A percentile compares a stretch with the other conserved stretches of the same genome.
Conservation (phyloP, 2,329 filamentous ascomycete genomes). For the Hyphodiscus sp. region DNA sequence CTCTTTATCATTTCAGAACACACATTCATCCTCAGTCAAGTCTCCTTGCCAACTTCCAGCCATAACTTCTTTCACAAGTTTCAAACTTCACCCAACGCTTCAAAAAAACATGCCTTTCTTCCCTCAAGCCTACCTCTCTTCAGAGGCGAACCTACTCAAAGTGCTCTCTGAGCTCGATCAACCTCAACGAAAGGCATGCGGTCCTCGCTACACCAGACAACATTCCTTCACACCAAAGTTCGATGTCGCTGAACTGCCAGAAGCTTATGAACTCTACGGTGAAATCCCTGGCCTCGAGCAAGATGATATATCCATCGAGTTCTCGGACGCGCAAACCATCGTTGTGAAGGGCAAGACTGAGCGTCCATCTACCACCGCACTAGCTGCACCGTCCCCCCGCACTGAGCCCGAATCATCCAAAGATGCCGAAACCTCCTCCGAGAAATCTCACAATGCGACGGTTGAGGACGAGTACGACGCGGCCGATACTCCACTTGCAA, state of each 20-base stretch:
- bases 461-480: slow-evolving; percentile 25
- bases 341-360: slow-evolving; percentile 51
- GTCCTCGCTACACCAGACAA: slow-evolving; percentile 23
- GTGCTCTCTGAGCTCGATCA: slow-evolving; percentile 55
- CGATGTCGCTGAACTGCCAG: slow-evolving; percentile 64
- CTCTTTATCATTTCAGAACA: slow-evolving; percentile 23
- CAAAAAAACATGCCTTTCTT: slow-evolving; percentile 25
- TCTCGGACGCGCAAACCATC: slow-evolving; percentile 68
- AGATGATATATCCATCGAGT: slow-evolving; percentile 68
- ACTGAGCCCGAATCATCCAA: slow-evolving; percentile 39
- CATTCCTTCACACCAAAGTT: slow-evolving; percentile 64
- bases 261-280: slow-evolving; percentile 68
- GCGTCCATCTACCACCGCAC: slow-evolving; percentile 53
- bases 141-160: slow-evolving; percentile 42
- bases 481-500: slow-evolving; percentile 19
- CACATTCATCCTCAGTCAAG: slow-evolving; percentile 5
- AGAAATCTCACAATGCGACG: slow-evolving; percentile 21
- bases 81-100: neutral
- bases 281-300: slow-evolving; percentile 70
- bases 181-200: slow-evolving; percentile 12
- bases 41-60: neutral
- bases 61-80: slow-evolving; percentile 1
- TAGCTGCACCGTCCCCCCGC: slow-evolving; percentile 47
- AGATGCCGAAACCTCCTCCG: slow-evolving; percentile 23
- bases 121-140: slow-evolving; percentile 18